Percentiles rank a stretch among this genome's conserved stretches.
These are phyloP conservation scores for Lasiosphaeria hispida DNA, from an alignment of 495 filamentous ascomycete species.

Conservation along the genomic window DNA sequence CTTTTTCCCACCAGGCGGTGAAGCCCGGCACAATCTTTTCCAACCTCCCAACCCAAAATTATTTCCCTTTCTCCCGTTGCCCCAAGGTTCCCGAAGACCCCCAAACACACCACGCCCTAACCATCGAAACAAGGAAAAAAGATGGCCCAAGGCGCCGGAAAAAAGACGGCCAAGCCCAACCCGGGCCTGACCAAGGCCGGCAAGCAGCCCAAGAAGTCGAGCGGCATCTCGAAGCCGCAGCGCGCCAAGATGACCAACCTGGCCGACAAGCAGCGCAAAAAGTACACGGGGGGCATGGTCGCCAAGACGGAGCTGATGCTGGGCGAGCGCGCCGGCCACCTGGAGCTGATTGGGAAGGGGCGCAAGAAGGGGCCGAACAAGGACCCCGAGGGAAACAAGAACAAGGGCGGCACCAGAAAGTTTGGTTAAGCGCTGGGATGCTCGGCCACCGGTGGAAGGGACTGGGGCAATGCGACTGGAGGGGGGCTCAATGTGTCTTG, in stretches of 20 bases:
- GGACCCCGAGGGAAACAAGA: slow-evolving; percentile 16
- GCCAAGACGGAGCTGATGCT: slow-evolving; percentile 46
- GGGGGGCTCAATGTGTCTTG: background rate
- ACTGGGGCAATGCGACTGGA: background rate
- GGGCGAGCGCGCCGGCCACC: slow-evolving; percentile 46
- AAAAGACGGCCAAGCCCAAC: slow-evolving; percentile 32
- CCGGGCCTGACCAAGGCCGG: slow-evolving; percentile 29
- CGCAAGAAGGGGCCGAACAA: slow-evolving; percentile 33
- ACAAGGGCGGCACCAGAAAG: slow-evolving; percentile 47
- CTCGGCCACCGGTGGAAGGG: too few relatives aligned
- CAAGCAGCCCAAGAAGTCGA: slow-evolving; percentile 14
- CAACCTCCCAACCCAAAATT: background rate
- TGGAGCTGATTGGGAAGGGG: slow-evolving; percentile 50
- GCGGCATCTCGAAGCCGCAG: slow-evolving; percentile 31
- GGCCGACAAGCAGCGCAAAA: slow-evolving; percentile 43
- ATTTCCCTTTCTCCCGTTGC: background rate
- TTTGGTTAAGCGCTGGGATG: slow-evolving; percentile 39
- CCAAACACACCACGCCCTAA: background rate
- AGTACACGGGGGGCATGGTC: slow-evolving; percentile 42
- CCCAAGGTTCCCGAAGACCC: background rate
- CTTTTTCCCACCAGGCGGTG: background rate
- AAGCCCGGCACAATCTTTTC: slow-evolving; percentile 2
- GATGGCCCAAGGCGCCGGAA: slow-evolving; percentile 49
- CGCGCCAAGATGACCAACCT: slow-evolving; percentile 37
- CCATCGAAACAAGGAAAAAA: background rate